Percentiles rank a stretch among this genome's conserved stretches.
Evolutionary conservation across 2,329 filamentous ascomycete genomes (phyloP).

Genomic region (Coleophoma crateriformis): DNA sequence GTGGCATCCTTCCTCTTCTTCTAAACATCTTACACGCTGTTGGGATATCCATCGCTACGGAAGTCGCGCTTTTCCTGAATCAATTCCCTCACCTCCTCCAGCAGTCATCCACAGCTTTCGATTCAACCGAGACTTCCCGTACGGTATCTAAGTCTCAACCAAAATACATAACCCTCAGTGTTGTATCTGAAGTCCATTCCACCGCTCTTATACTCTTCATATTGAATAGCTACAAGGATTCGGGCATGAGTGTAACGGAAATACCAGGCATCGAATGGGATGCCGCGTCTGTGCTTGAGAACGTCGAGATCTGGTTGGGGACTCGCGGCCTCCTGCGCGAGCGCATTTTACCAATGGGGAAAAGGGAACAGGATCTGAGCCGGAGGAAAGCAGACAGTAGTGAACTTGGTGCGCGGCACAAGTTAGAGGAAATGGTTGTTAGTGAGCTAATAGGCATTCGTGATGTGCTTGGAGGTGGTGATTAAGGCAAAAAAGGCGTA

Average conservation of each 20-base stretch:
- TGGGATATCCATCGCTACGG: conserved; percentile 73
- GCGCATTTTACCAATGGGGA: conserved; percentile 66
- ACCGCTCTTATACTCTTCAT: conserved; percentile 72
- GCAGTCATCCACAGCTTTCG: conserved; percentile 68
- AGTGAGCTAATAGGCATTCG: conserved; percentile 47
- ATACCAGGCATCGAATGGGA: conserved; percentile 76
- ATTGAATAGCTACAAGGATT: conserved; percentile 58
- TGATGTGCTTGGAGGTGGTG: conserved; percentile 20
- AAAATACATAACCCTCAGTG: conserved; percentile 64
- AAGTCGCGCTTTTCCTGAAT: conserved; percentile 83
- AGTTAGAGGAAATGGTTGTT: conserved; percentile 72
- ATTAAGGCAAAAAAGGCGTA: background rate
- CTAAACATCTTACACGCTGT: conserved; percentile 83
- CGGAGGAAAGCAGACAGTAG: conserved; percentile 32
- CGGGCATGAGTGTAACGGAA: conserved; percentile 57
- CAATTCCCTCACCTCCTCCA: conserved; percentile 77
- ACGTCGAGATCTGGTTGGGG: conserved; percentile 76
- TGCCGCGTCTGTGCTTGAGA: conserved; percentile 64
- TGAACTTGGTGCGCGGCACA: conserved; percentile 33
- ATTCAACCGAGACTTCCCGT: conserved; percentile 48
- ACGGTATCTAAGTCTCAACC: conserved; percentile 41
- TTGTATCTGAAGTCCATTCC: conserved; percentile 73
- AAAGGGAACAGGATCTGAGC: conserved; percentile 62
- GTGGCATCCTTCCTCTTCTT: conserved; percentile 80
- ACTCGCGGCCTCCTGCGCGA: conserved; percentile 65